These are phyloP conservation scores for Suillus paluster DNA, from an alignment of 768 basidiomycete genomes.

Conservation along the genomic window DNA sequence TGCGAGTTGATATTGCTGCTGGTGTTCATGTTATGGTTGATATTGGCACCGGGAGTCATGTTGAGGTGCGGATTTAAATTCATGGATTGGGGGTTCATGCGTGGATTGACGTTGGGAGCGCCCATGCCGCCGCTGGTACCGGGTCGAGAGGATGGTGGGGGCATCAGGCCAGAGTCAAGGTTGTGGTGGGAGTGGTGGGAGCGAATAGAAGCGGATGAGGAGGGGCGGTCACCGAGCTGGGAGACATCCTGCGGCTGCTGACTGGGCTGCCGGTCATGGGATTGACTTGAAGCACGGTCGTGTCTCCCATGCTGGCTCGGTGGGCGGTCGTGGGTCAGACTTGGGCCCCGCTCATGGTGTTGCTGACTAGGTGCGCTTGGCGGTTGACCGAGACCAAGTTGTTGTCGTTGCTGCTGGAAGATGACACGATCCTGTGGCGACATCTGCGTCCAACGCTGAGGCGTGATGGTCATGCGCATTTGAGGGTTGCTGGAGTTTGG, in stretches of 20 bases:
- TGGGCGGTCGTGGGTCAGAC: conserved; percentile 27
- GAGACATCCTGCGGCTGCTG: conserved; percentile 4
- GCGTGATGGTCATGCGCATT: conserved; percentile 24
- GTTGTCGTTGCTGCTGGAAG: conserved; percentile 34
- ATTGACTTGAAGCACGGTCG: conserved; percentile 26
- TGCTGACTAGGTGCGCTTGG: conserved; percentile 20
- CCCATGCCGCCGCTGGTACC: conserved; percentile 26
- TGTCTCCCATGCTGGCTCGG: conserved; percentile 28
- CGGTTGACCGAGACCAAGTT: conserved; percentile 16
- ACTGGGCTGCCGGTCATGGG: conserved; percentile 23
- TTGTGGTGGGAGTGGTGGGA: conserved; percentile 31
- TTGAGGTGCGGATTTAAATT: conserved; percentile 27
- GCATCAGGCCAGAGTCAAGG: conserved; percentile 27
- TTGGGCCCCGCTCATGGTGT: conserved; percentile 25
- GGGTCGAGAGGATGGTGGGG: conserved; percentile 29
- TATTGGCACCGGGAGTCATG: conserved; percentile 13
- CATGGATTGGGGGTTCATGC: conserved; percentile 29
- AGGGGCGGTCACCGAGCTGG: conserved; percentile 25
- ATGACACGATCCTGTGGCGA: conserved; percentile 31
- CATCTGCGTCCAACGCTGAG: conserved; percentile 34
- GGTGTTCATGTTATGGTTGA: conserved; percentile 19
- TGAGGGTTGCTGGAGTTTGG: conserved; percentile 13
- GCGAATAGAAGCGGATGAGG: conserved; percentile 32
- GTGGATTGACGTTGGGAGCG: conserved; percentile 17
- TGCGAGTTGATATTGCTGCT: conserved; percentile 14